Evolutionary conservation across 2,329 filamentous ascomycete species (phyloP).

Genomic region (Cercospora canescens): DNA sequence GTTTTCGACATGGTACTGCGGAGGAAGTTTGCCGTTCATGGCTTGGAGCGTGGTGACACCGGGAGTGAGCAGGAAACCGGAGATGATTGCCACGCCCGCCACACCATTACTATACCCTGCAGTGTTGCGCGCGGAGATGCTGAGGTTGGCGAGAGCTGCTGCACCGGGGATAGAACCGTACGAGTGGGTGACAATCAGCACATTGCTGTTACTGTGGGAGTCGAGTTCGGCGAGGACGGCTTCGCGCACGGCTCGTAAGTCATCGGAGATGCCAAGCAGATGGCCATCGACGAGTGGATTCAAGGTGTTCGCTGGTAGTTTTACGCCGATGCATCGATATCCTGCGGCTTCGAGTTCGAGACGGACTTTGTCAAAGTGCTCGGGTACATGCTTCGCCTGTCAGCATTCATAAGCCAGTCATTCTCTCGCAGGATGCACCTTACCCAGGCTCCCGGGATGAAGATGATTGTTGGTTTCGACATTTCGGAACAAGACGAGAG

Average conservation of each 20-base stretch:
- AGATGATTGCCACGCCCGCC: not conserved
- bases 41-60: slow-evolving; percentile 2
- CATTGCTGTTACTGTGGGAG: not conserved
- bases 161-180: not conserved
- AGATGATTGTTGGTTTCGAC: not conserved
- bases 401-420: not conserved
- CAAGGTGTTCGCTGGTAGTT: not conserved
- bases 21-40: slow-evolving; percentile 12
- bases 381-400: not conserved
- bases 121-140: not conserved
- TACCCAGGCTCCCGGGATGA: not conserved
- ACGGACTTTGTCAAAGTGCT: not conserved
- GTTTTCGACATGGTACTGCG: slow-evolving; percentile 14
- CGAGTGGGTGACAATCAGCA: not conserved
- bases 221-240: not conserved
- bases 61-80: not conserved
- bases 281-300: not conserved
- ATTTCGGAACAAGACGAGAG: not conserved
- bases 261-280: not conserved
- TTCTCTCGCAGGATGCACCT: not conserved
- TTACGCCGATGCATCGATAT: not conserved
- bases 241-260: not conserved
- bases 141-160: not conserved
- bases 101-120: not conserved
- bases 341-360: not conserved